Percentiles rank a stretch among this genome's conserved stretches.
Conservation (phyloP, 768 basidiomycete genomes). For the Mycena sanguinolenta region DNA sequence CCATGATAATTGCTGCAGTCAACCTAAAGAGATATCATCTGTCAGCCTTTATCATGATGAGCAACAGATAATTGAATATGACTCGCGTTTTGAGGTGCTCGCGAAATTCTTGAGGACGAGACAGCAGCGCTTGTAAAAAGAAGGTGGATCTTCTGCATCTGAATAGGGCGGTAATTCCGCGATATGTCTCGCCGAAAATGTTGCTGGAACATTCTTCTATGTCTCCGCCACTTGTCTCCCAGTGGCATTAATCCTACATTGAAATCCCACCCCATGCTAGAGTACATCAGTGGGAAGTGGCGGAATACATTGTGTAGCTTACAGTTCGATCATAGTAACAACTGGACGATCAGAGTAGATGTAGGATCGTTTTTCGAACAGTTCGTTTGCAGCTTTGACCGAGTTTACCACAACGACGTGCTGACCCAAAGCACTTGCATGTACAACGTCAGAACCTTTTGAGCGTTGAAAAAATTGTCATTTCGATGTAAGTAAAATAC, state of each 20-base stretch:
- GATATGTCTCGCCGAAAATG: conserved; percentile 41
- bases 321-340: conserved; percentile 36
- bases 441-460: conserved; percentile 39
- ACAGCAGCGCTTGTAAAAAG: conserved; percentile 34
- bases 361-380: conserved; percentile 40
- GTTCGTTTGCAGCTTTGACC: conserved; percentile 40
- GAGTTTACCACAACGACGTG: conserved; percentile 46
- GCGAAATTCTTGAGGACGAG: conserved; percentile 32
- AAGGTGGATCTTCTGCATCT: conserved; percentile 41
- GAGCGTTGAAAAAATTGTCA: conserved; percentile 63
- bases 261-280: conserved; percentile 51
- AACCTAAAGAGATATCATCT: neutral
- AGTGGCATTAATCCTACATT: conserved; percentile 46
- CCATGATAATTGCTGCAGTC: conserved; percentile 14
- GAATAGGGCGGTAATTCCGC: conserved; percentile 38
- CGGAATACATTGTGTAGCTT: conserved; percentile 14
- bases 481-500: neutral
- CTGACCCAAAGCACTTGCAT: conserved; percentile 38
- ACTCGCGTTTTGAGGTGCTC: conserved; percentile 11
- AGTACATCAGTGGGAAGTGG: too few species aligned
- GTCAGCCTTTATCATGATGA: neutral
- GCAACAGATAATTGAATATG: conserved; percentile 15
- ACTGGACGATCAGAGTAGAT: conserved; percentile 41
- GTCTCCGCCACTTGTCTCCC: conserved; percentile 45
- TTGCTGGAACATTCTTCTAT: too few species aligned